Base-by-base conservation (phyloP, 176 grass and related monocot species). In the Oryza punctata region DNA sequence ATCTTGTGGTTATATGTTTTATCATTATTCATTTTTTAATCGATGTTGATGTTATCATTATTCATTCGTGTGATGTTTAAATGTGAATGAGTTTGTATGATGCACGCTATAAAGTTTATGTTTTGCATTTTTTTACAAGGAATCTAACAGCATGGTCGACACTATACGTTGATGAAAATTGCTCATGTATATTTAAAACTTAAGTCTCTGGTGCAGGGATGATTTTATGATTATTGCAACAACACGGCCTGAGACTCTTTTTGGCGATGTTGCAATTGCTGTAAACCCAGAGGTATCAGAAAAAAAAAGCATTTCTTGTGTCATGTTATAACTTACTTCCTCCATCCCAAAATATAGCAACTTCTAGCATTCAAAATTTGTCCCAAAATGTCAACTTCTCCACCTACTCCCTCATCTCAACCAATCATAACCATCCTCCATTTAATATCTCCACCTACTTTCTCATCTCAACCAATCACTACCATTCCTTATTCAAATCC, bases 201-300 rank as follows among this genome's bases (percentile, higher is more conserved):
- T 81, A 26, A 52, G 70, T 18, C 65, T 85, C 54, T 90, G 27
- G 67, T 14, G 23, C 66, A 98, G 96, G 82, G 82, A 90, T 73
- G 96, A 98, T 63, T 98, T 90, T 98, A 30, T 98, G 89, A 98
- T 93, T 83, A 95, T 98, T 85, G 96, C 89, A 3, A 98, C 96
- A 32, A 98, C 96, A 77, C 83, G 96, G 37, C 96, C 96, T 26
- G 96, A 98, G 78, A 98, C 96, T 90, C 27, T 98, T 79, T 98
- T 98, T 90, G 96, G 83, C 83, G 96, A 98, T 85, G 92, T 90
- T 87, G 93, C 96, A 15, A 92, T 98, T 91, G 96, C 93, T 78
- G 96, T 95, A 29, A 84, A 98, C 78, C 96, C 96, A 75, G 83
- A 89, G 93, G 96, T 95, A 88, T 49, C 18, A 47, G 49, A 47